phyloP scores from a whole-genome alignment of 2,329 filamentous ascomycete species.

The Fusarium sp. region DNA sequence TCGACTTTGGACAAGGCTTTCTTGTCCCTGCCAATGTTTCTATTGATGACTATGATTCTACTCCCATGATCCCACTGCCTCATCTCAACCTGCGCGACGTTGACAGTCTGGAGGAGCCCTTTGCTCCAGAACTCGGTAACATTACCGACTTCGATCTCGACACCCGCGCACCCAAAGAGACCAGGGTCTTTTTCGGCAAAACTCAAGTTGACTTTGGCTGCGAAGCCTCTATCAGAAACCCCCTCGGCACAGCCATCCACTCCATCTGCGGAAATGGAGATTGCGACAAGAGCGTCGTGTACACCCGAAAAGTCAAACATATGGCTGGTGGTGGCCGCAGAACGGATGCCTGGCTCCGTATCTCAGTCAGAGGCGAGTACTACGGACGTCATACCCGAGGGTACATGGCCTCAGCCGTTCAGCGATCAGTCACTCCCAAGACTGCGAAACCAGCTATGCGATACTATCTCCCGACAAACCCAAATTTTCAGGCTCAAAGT shows the following conservation, averaged over 20 bases:
- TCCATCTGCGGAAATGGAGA: not conserved
- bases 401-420: accelerated
- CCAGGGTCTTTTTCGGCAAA: not conserved
- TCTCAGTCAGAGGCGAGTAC: not conserved
- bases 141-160: not conserved
- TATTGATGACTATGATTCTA: not conserved
- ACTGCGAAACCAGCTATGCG: not conserved
- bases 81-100: not conserved
- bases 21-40: not conserved
- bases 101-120: not conserved
- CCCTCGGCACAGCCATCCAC: not conserved
- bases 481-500: not conserved
- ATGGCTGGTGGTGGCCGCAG: not conserved
- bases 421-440: not conserved
- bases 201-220: not conserved
- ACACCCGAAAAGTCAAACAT: not conserved
- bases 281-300: not conserved
- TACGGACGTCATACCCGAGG: not conserved
- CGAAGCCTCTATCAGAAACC: not conserved
- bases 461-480: not conserved
- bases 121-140: not conserved
- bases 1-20: not conserved
- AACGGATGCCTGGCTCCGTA: not conserved
- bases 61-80: not conserved
- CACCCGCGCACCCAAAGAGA: not conserved